These are phyloP conservation scores for Ceriops zippeliana DNA, from an alignment of 345 rosid species.

Conservation along the genomic window DNA sequence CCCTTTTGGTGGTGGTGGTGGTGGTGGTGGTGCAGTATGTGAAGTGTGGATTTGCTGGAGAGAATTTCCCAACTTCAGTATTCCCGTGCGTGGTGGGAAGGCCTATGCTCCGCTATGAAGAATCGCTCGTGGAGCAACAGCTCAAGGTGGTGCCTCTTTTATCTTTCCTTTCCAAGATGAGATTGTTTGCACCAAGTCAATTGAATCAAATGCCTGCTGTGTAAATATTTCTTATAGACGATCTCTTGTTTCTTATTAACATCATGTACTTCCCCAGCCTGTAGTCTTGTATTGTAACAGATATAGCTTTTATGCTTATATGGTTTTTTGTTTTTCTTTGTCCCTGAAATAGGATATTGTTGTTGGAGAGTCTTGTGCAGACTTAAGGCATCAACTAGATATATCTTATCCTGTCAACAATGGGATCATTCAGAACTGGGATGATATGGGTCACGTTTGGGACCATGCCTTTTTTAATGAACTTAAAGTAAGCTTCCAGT, in stretches of 20 bases:
- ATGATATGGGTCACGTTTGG: constrained; percentile 98
- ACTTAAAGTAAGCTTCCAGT: constrained; percentile 49
- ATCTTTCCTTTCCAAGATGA: neutral
- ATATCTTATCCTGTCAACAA: constrained; percentile 92
- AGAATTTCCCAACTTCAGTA: constrained; percentile 92
- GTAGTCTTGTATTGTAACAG: neutral
- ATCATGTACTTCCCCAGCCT: neutral
- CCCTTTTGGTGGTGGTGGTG: constrained; percentile 1
- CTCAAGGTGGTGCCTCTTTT: constrained; percentile 47
- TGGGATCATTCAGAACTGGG: constrained; percentile 98
- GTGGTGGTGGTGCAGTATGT: constrained; percentile 69
- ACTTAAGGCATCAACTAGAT: constrained; percentile 85
- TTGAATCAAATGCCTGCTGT: too few relatives aligned
- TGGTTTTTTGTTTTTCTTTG: neutral
- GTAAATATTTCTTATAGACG: too few relatives aligned
- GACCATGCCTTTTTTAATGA: constrained; percentile 84
- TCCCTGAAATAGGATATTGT: constrained; percentile 60
- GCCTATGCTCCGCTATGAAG: constrained; percentile 89
- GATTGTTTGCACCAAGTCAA: neutral
- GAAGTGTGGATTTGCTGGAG: constrained; percentile 98
- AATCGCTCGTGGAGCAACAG: constrained; percentile 86
- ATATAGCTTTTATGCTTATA: neutral
- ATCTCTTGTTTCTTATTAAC: too few relatives aligned
- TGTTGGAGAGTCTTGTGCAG: constrained; percentile 87
- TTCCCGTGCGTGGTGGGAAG: constrained; percentile 94